phyloP scores from a whole-genome alignment of 2,329 filamentous ascomycete genomes.

The Scytalidium sp. region DNA sequence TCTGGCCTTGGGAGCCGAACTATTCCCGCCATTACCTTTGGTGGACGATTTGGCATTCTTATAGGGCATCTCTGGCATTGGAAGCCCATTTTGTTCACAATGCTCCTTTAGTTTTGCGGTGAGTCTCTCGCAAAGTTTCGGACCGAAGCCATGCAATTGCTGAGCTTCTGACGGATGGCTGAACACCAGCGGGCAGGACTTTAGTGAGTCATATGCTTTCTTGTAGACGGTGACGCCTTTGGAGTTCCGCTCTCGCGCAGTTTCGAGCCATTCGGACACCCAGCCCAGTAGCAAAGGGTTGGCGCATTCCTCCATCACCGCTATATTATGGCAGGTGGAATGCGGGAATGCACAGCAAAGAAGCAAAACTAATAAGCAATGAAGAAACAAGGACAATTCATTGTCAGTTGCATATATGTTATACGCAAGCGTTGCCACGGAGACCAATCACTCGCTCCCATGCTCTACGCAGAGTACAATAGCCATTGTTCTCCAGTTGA shows the following conservation, averaged over 20 bases:
- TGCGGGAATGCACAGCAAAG: too few relatives aligned
- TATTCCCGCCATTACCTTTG: constrained; percentile 4
- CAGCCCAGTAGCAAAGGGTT: constrained; percentile 71
- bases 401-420: not conserved
- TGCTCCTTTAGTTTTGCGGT: constrained; percentile 58
- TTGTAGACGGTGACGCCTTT: constrained; percentile 72
- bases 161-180: constrained; percentile 71
- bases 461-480: too few relatives aligned
- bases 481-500: too few relatives aligned
- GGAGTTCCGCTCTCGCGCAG: constrained; percentile 64
- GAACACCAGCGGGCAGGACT: constrained; percentile 65
- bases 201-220: constrained; percentile 74
- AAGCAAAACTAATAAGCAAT: not conserved
- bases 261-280: constrained; percentile 75
- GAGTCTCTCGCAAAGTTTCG: constrained; percentile 67
- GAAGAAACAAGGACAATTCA: not conserved
- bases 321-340: not conserved
- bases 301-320: constrained; percentile 21
- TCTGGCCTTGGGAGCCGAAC: constrained; percentile 50
- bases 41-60: constrained; percentile 33
- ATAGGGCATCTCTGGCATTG: constrained; percentile 60
- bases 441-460: too few relatives aligned
- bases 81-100: constrained; percentile 64
- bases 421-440: not conserved
- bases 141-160: constrained; percentile 71